These are phyloP conservation scores for Artemisia argyi DNA, from an alignment of 129 eudicot species.

Conservation along the genomic window DNA sequence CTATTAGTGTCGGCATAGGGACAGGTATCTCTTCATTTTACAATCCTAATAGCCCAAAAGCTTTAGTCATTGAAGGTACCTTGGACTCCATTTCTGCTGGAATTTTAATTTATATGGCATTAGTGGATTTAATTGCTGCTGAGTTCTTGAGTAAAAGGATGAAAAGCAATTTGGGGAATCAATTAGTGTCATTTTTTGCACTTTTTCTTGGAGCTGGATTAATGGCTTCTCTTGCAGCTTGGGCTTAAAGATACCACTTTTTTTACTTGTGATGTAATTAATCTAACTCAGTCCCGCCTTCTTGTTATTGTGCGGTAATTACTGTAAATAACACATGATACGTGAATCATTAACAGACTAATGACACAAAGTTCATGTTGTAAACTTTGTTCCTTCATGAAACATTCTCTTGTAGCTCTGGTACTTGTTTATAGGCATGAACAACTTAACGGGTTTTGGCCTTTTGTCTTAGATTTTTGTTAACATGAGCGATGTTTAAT, in stretches of 20 bases:
- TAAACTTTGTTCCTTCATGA: not conserved
- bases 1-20: slow-evolving; percentile 67
- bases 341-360: not conserved
- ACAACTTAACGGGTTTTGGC: too few species aligned
- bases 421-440: not conserved
- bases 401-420: not conserved
- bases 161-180: slow-evolving; percentile 70
- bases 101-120: slow-evolving; percentile 82
- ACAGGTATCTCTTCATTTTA: slow-evolving; percentile 55
- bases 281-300: not conserved
- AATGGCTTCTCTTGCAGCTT: slow-evolving; percentile 79
- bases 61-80: slow-evolving; percentile 72
- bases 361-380: not conserved
- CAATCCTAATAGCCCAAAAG: slow-evolving; percentile 75
- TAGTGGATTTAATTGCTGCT: slow-evolving; percentile 93
- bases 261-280: slow-evolving; percentile 15
- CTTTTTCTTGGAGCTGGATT: slow-evolving; percentile 81
- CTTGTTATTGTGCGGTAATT: not conserved
- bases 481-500: not conserved
- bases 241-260: slow-evolving; percentile 51
- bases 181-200: slow-evolving; percentile 60
- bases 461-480: not conserved
- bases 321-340: not conserved
- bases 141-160: slow-evolving; percentile 88
- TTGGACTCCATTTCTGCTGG: slow-evolving; percentile 83